Percentiles rank a stretch among this genome's conserved stretches.
Conservation (phyloP, 331 rosid genomes). For the Spiraea crenata region DNA sequence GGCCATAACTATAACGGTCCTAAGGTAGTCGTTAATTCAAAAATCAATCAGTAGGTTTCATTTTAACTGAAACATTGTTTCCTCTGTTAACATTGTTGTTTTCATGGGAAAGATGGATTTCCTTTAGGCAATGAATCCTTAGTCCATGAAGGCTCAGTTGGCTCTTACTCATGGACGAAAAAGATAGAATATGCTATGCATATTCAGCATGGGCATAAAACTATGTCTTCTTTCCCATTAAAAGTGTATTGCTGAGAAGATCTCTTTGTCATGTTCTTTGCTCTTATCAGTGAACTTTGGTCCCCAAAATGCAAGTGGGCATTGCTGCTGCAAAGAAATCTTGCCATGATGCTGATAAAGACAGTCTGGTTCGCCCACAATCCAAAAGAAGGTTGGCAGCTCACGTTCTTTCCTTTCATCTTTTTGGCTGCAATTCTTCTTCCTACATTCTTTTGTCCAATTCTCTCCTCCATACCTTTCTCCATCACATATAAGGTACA, state of each 20-base stretch:
- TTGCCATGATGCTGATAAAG: slow-evolving; percentile 45
- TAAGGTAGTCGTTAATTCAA: too few species aligned
- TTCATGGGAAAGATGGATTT: slow-evolving; percentile 13
- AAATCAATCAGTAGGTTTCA: background rate
- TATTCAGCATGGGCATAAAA: slow-evolving; percentile 31
- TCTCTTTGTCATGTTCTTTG: slow-evolving; percentile 34
- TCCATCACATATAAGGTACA: slow-evolving; percentile 37
- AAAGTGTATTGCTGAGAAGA: slow-evolving; percentile 34
- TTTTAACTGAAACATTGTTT: background rate
- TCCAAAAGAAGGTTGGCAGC: slow-evolving; percentile 50
- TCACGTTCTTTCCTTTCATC: slow-evolving; percentile 38
- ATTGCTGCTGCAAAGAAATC: slow-evolving; percentile 31
- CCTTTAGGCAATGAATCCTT: slow-evolving; percentile 9
- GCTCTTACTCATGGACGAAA: slow-evolving; percentile 15
- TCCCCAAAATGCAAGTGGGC: slow-evolving; percentile 64
- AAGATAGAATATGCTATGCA: slow-evolving; percentile 19
- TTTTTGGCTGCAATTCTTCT: slow-evolving; percentile 22
- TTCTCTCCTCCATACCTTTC: slow-evolving; percentile 24
- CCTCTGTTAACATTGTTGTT: background rate
- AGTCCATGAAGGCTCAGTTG: slow-evolving; percentile 20
- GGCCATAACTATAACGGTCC: too few species aligned
- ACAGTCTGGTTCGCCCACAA: slow-evolving; percentile 37
- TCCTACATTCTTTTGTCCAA: slow-evolving; percentile 24
- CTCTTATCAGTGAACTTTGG: slow-evolving; percentile 46
- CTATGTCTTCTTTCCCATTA: slow-evolving; percentile 32